Evolutionary conservation across 257 asterid species (phyloP), one percentile per base, ranked within the genome.

Genomic region (Forsythia viridissima): DNA sequence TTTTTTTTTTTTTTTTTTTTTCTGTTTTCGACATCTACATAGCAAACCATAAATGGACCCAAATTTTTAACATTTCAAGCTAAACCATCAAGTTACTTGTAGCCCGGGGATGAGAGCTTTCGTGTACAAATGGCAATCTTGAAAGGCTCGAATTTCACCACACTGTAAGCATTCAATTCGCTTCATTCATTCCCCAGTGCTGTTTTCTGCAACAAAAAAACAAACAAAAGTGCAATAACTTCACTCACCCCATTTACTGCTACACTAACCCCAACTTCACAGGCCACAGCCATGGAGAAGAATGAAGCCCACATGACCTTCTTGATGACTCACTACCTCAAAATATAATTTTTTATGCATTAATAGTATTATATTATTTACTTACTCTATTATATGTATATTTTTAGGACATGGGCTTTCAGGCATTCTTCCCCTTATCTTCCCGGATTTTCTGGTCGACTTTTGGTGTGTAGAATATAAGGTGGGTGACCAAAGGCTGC

Each of bases 71-170:
- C 8, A 5, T 5, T 6, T n/a, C 74, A 39, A 6, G 42, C 46
- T 59, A 51, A 41, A 20, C 16, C 0, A 40, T 46, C 8, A 34
- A 44, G 9, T 34, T 67, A 42, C 4, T 16, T 13, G 61, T 52
- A 16, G 61, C 42, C 44, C 63, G 20, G 48, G 46, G 42, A 20
- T 68, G 8, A 20, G 48, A 37, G 69, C 48, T 11, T 79, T 59
- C 42, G 77, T 30, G 74, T 57, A 76, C 43, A 74, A 38, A 55
- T 68, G 65, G 70, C 82, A 77, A 42, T 76, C 76, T 78, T 74
- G 48, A 82, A 70, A 12, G 88, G 89, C 88, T 85, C 91, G 83
- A 41, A 79, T 83, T 69, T 81, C 91, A 82, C 69, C 70, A 76
- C 82, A 71, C 79, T 44, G 75, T 3, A 76, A 21, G 78, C 94